A percentile compares a stretch with the other conserved stretches of the same genome.
phyloP scores from a whole-genome alignment of 2,329 filamentous ascomycete species.

The Xylaria sp. region DNA sequence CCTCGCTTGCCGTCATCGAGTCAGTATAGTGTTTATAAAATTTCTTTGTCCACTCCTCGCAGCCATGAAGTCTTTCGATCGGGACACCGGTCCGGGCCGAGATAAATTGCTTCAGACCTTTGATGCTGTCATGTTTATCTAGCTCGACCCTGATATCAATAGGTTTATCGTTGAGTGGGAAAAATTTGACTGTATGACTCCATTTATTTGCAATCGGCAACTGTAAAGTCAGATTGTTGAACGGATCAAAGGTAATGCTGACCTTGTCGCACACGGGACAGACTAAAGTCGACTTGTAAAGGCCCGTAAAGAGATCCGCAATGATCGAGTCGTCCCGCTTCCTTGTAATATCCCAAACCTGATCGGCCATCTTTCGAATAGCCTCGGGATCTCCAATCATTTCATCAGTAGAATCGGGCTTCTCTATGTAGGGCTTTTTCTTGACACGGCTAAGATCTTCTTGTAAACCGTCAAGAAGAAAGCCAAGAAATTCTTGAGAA shows the following conservation, averaged over 20 bases:
- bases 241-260: constrained; percentile 98
- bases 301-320: constrained; percentile 93
- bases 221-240: constrained; percentile 92
- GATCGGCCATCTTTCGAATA: constrained; percentile 84
- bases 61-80: constrained; percentile 75
- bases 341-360: constrained; percentile 92
- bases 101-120: constrained; percentile 75
- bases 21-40: constrained; percentile 92
- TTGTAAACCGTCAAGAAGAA: constrained; percentile 91
- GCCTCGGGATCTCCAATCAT: constrained; percentile 86
- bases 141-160: constrained; percentile 81
- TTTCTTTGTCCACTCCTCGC: constrained; percentile 83
- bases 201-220: constrained; percentile 88
- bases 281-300: constrained; percentile 97
- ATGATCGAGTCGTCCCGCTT: constrained; percentile 94
- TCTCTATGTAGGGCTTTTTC: constrained; percentile 97
- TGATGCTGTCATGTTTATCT: constrained; percentile 78
- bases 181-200: constrained; percentile 78
- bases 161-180: constrained; percentile 77
- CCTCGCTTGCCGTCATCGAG: constrained; percentile 72
- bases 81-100: constrained; percentile 75
- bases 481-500: constrained; percentile 95
- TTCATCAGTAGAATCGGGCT: constrained; percentile 96
- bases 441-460: constrained; percentile 94
- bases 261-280: constrained; percentile 93